Base-by-base conservation (phyloP, 208 protist species). In the Leishmania mexicana region DNA sequence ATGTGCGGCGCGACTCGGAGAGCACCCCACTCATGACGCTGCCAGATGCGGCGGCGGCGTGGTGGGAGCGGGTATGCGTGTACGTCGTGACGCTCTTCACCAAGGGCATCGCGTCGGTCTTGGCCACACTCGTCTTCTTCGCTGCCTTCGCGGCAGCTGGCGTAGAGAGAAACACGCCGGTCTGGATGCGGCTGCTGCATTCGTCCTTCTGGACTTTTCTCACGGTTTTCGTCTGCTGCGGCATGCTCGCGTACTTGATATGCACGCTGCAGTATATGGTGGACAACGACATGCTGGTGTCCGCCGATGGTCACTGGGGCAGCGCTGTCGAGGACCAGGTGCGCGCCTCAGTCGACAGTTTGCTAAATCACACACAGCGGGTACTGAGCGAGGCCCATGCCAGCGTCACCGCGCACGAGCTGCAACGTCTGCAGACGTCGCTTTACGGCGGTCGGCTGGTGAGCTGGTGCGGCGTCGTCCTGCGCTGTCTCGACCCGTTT, bases 281-380 rank as follows among this genome's bases (percentile, higher is more conserved):
- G 24, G 89, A 88, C 75, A 86, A 93, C 49, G 53, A 80, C 21
- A 75, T 95, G 83, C 64, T 95, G 19, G 62, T 89, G 28, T 93
- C 92, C 35, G 85, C 83, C 13, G 73, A 81, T 31, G 89, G 84
- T 1, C 72, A 84, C 76, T 97, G 94, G 92, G 83, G 86, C 40
- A 94, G 92, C 82, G 75, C 88, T 71, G 76, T 95, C 80, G 94
- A 93, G 77, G 81, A 90, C 62, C 84, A 93, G 76, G 84, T 91
- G 57, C 81, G 88, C 8, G 45, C 64, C 24, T 80, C 83, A 19
- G 82, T 79, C 35, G 83, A 89, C 53, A 40, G 49, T 2, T 65
- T 93, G 28, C 76, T 93, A 4, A 85, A 90, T 42, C 83, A 91
- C 80, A 87, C 85, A 17, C 81, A 80, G 54, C 45, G 79, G 6